Base-by-base conservation (phyloP, 208 protist genomes). In the Leptomonas seymouri region DNA sequence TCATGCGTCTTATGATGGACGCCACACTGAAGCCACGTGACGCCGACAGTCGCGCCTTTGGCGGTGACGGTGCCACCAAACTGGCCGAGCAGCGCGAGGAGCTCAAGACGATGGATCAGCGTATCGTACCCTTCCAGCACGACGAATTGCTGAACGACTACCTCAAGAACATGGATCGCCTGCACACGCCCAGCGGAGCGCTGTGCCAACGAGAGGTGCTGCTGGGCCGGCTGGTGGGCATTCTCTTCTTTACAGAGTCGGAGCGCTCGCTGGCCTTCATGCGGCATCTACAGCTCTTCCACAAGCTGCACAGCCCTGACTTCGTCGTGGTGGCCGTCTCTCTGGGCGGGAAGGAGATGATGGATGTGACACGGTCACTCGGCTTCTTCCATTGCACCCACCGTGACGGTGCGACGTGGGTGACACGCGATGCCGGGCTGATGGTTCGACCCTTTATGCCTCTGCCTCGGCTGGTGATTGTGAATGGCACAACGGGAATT, bases 351-450 rank as follows among this genome's bases (percentile, higher is more conserved):
- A 89, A 87, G 70, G 83, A 93, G 68, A 92, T 92, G 85, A 71
- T 80, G 54, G 82, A 92, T 63, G 54, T 90, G 14, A 85, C 87
- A 34, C 76, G 80, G 12, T 60, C 72, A n/a, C 78, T 85, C 39
- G 90, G 90, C 67, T 95, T 95, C 68, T 93, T 84, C 63, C 90
- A 95, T 64, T 87, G 81, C 67, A 81, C 76, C 6, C 87, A 93
- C 62, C 83, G 84, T 30, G 69, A 93, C 53, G 90, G 90, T 18
- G 87, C 83, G 39, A 85, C 78, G 55, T 92, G 84, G 87, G 83
- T 95, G 67, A 54, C 61, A 69, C 75, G 87, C 16, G 90, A 95
- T 62, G 57, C 78, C 16, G 87, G 87, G 9, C 25, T 95, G 20
- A 80, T 81, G 74, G 42, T 86, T 23, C 57, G 78, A 16, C 76